phyloP scores from a whole-genome alignment of 2,329 filamentous ascomycete species.

The Taxawa tesnikishii region DNA sequence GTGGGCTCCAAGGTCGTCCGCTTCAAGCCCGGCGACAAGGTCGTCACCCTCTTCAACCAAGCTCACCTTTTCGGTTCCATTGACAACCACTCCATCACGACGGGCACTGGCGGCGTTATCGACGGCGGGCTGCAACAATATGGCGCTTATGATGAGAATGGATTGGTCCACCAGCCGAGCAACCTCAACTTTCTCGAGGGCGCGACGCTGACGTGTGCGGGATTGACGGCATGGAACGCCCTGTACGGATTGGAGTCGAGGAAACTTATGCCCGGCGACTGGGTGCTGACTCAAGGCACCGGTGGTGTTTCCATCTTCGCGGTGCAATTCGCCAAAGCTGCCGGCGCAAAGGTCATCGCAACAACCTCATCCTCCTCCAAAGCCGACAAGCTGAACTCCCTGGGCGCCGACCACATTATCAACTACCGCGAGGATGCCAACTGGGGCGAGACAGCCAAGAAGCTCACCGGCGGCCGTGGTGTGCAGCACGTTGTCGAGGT shows the following conservation, averaged over 20 bases:
- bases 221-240: slow-evolving; percentile 39
- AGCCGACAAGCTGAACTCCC: slow-evolving; percentile 34
- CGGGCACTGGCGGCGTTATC: slow-evolving; percentile 54
- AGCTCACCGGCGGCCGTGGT: slow-evolving; percentile 40
- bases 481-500: slow-evolving; percentile 54
- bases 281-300: slow-evolving; percentile 57
- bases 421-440: slow-evolving; percentile 41
- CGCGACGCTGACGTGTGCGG: slow-evolving; percentile 34
- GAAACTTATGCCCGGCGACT: slow-evolving; percentile 24
- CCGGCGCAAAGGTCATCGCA: slow-evolving; percentile 44
- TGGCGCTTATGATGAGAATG: slow-evolving; percentile 53
- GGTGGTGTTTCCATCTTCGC: slow-evolving; percentile 57
- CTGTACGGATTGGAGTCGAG: slow-evolving; percentile 35
- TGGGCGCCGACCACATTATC: slow-evolving; percentile 44
- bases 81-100: slow-evolving; percentile 23
- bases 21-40: slow-evolving; percentile 47
- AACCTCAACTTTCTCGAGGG: slow-evolving; percentile 37
- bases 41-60: slow-evolving; percentile 53
- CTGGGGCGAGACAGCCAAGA: slow-evolving; percentile 43
- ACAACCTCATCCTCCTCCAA: slow-evolving; percentile 43
- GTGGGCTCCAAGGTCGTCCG: slow-evolving; percentile 44
- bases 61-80: slow-evolving; percentile 40
- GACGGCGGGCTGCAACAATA: slow-evolving; percentile 59
- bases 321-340: slow-evolving; percentile 44
- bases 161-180: slow-evolving; percentile 52